Evolutionary conservation across 768 basidiomycete species (phyloP).

Genomic region (Suillus spraguei): DNA sequence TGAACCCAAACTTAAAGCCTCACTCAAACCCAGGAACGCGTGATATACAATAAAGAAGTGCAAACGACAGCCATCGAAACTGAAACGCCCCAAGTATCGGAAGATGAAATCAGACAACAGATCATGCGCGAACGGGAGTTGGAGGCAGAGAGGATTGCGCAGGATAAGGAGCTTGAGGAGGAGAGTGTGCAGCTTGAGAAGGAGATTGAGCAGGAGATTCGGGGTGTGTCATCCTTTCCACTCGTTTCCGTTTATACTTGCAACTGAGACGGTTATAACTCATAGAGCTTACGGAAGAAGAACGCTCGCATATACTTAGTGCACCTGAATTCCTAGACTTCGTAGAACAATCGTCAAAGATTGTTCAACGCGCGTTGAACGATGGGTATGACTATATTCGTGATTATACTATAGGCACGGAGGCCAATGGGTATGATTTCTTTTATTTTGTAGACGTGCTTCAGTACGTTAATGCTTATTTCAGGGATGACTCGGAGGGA

Average conservation of each 20-base stretch:
- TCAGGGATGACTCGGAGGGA: slow-evolving; percentile 88
- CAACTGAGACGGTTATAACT: slow-evolving; percentile 1
- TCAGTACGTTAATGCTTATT: slow-evolving; percentile 11
- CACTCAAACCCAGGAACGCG: slow-evolving; percentile 56
- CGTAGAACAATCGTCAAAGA: slow-evolving; percentile 92
- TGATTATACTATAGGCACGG: slow-evolving; percentile 92
- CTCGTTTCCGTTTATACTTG: slow-evolving; percentile 1
- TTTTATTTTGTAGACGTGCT: background rate
- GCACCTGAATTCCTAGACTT: slow-evolving; percentile 93
- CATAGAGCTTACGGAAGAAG: slow-evolving; percentile 85
- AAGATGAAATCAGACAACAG: slow-evolving; percentile 77
- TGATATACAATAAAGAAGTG: slow-evolving; percentile 83
- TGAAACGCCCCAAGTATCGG: slow-evolving; percentile 50
- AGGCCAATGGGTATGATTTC: slow-evolving; percentile 75
- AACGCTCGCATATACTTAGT: slow-evolving; percentile 77
- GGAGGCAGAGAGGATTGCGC: slow-evolving; percentile 67
- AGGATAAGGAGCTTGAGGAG: slow-evolving; percentile 80
- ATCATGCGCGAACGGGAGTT: slow-evolving; percentile 67
- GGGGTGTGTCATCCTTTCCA: slow-evolving; percentile 48
- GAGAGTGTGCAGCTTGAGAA: slow-evolving; percentile 83
- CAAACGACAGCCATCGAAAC: slow-evolving; percentile 73
- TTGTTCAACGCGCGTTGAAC: slow-evolving; percentile 91
- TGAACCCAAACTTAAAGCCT: slow-evolving; percentile 2
- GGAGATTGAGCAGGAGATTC: slow-evolving; percentile 85
- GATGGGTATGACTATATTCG: slow-evolving; percentile 97